These are phyloP conservation scores for Kuraishia cidri DNA, from an alignment of 805 yeast genomes.

Conservation along the genomic window DNA sequence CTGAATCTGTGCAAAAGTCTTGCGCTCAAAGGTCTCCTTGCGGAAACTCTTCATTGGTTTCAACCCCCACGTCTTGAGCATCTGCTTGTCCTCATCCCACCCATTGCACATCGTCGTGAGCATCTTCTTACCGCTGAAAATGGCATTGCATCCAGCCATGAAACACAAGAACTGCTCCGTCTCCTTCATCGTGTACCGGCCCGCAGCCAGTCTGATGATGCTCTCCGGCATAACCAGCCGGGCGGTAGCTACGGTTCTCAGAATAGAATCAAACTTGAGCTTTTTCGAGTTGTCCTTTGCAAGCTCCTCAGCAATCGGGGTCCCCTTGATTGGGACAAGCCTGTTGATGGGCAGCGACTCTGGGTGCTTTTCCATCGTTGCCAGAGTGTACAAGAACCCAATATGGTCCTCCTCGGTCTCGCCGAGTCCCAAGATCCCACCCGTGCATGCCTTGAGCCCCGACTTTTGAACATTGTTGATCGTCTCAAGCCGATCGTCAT, in stretches of 20 bases:
- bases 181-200: constrained; percentile 75
- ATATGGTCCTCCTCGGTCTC: constrained; percentile 67
- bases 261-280: constrained; percentile 49
- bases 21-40: too few relatives aligned
- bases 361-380: constrained; percentile 67
- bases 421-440: constrained; percentile 75
- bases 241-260: constrained; percentile 70
- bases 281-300: constrained; percentile 21
- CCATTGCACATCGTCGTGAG: constrained; percentile 76
- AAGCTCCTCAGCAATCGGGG: constrained; percentile 59
- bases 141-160: constrained; percentile 72
- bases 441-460: constrained; percentile 66
- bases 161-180: constrained; percentile 68
- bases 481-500: constrained; percentile 64
- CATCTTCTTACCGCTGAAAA: constrained; percentile 77
- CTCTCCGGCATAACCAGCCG: constrained; percentile 65
- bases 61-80: constrained; percentile 66
- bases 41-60: constrained; percentile 42
- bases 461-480: constrained; percentile 54
- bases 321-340: constrained; percentile 71
- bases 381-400: constrained; percentile 55
- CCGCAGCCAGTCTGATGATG: constrained; percentile 71
- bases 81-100: constrained; percentile 71
- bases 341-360: constrained; percentile 78
- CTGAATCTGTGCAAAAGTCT: too few relatives aligned